Percentiles rank a stretch among this genome's conserved stretches.
Evolutionary conservation across 1,139 yeast species (phyloP).

Genomic region (Pichia sp.): DNA sequence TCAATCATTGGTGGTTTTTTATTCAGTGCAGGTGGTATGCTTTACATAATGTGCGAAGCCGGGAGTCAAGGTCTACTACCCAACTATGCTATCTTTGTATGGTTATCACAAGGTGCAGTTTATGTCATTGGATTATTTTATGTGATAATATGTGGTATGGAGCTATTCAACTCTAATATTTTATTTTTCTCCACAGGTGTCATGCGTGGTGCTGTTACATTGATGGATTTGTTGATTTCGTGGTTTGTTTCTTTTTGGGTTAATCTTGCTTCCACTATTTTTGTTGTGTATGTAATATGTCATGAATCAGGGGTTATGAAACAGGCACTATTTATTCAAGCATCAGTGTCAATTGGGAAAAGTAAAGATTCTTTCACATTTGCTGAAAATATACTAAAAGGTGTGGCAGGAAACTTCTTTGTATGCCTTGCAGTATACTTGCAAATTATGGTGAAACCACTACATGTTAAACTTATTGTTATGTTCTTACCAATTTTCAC

Average conservation of each 20-base stretch:
- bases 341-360: slow-evolving; percentile 41
- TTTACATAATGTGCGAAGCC: slow-evolving; percentile 49
- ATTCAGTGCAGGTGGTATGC: slow-evolving; percentile 69
- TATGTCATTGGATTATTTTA: slow-evolving; percentile 67
- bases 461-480: slow-evolving; percentile 68
- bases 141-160: slow-evolving; percentile 68
- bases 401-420: slow-evolving; percentile 67
- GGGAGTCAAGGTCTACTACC: slow-evolving; percentile 38
- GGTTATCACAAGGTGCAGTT: slow-evolving; percentile 45
- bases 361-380: slow-evolving; percentile 41
- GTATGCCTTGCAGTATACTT: slow-evolving; percentile 69
- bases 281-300: slow-evolving; percentile 58
- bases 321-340: slow-evolving; percentile 35
- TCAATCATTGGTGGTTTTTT: slow-evolving; percentile 64
- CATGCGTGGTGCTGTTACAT: slow-evolving; percentile 59
- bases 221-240: slow-evolving; percentile 53
- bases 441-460: slow-evolving; percentile 69
- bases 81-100: slow-evolving; percentile 43
- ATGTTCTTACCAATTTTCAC: slow-evolving; percentile 63
- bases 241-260: slow-evolving; percentile 66
- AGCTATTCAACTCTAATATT: slow-evolving; percentile 64
- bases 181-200: slow-evolving; percentile 62
- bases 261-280: slow-evolving; percentile 55
- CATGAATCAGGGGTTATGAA: slow-evolving; percentile 44
- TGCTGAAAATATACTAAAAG: slow-evolving; percentile 54